A percentile compares a stretch with the other conserved stretches of the same genome.
Evolutionary conservation across 106 monocot genomes (phyloP).

Genomic region (Amphibolis antarctica): DNA sequence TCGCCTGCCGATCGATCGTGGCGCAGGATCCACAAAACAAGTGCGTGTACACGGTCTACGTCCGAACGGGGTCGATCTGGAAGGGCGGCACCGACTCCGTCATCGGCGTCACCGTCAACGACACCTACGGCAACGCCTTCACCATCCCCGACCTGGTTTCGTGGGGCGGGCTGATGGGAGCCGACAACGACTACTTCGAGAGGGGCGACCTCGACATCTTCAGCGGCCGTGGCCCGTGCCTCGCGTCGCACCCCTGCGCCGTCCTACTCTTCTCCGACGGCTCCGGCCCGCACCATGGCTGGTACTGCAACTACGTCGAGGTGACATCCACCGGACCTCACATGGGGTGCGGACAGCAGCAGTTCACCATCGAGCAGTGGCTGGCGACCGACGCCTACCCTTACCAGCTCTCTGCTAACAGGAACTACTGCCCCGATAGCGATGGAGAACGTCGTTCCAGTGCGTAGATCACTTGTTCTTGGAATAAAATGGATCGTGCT

Average conservation of each 20-base stretch:
- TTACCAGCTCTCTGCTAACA: slow-evolving; percentile 35
- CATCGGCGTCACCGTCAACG: slow-evolving; percentile 43
- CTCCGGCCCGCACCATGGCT: slow-evolving; percentile 56
- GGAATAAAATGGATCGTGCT: too few relatives aligned
- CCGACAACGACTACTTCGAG: slow-evolving; percentile 75
- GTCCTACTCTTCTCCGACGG: slow-evolving; percentile 76
- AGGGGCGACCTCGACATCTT: slow-evolving; percentile 74
- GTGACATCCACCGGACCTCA: slow-evolving; percentile 82
- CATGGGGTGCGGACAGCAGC: slow-evolving; percentile 38
- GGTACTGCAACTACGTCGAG: slow-evolving; percentile 98
- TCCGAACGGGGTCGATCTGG: slow-evolving; percentile 11
- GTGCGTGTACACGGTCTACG: slow-evolving; percentile 88
- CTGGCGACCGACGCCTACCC: slow-evolving; percentile 56
- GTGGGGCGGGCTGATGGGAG: slow-evolving; percentile 75
- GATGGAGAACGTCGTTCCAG: not conserved
- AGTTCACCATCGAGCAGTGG: slow-evolving; percentile 81
- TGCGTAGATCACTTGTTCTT: not conserved
- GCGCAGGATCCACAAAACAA: not conserved
- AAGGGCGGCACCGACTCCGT: slow-evolving; percentile 15
- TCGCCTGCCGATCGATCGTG: too few relatives aligned
- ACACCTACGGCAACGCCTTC: slow-evolving; percentile 35
- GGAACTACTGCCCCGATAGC: slow-evolving; percentile 29
- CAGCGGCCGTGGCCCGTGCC: slow-evolving; percentile 72
- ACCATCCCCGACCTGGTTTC: slow-evolving; percentile 42
- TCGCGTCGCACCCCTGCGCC: slow-evolving; percentile 37